Evolutionary conservation across 2,329 filamentous ascomycete genomes (phyloP).

Genomic region (Aspergillus clavatus): DNA sequence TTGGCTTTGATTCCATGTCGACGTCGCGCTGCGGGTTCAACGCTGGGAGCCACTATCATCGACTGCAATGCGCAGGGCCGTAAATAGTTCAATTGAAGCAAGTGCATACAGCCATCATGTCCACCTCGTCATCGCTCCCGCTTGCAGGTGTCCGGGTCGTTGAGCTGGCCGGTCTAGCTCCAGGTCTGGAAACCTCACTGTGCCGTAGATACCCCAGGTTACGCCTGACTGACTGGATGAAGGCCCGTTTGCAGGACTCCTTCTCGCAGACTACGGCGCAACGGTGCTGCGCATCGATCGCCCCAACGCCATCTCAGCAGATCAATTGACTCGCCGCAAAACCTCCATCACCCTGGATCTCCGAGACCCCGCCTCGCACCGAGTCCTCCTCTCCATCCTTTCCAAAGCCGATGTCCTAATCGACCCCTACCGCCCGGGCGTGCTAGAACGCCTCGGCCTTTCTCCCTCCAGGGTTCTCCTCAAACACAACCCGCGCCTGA

Average conservation of each 20-base stretch:
- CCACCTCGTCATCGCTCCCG: constrained; percentile 47
- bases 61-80: too few species aligned
- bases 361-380: constrained; percentile 60
- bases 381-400: constrained; percentile 63
- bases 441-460: constrained; percentile 78
- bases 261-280: constrained; percentile 86
- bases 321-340: constrained; percentile 77
- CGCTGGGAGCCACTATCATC: background rate
- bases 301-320: constrained; percentile 50
- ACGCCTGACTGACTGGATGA: constrained; percentile 6
- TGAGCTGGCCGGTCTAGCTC: constrained; percentile 63
- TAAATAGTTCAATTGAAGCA: background rate
- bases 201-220: background rate
- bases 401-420: constrained; percentile 70
- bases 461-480: constrained; percentile 63
- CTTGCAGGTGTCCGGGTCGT: constrained; percentile 58
- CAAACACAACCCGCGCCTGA: constrained; percentile 64
- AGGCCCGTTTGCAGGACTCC: constrained; percentile 84
- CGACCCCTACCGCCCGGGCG: constrained; percentile 87
- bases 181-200: constrained; percentile 54
- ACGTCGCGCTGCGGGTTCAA: background rate
- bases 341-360: constrained; percentile 74
- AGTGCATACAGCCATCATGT: background rate
- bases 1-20: background rate
- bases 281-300: constrained; percentile 82